Evolutionary conservation across 495 filamentous ascomycete species (phyloP), one percentile per base, ranked within the genome.

Genomic region (Pseudevernia furfuracea): DNA sequence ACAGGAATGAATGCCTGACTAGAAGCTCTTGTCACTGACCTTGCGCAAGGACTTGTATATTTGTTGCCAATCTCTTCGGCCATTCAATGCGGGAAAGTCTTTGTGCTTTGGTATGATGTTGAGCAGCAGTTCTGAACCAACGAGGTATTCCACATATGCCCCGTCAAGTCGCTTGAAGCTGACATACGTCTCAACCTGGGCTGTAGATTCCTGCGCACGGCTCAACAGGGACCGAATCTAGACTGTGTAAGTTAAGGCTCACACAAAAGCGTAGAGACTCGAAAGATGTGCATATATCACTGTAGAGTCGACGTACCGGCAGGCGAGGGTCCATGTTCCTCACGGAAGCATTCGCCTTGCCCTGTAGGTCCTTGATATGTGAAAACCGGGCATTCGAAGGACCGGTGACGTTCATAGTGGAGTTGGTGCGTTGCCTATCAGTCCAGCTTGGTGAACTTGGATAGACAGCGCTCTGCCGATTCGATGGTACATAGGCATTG

Each of bases 101-200:
- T 82, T 84, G 66, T 91, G 86, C 41, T 78, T 78, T 12, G 91
- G 91, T 41, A 96, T 86, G 41, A 87, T 77, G 46, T 92, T 82
- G 30, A 89, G 79, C 41, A 88, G 80, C 64, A 97, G 86, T 56
- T 89, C 86, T 53, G 81, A 89, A 32, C 92, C 87, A 48, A 86
- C 83, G 59, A 97, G 80, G 74, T 89, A 97, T 56, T 96, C 89
- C 34, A 86, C 78, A 67, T 87, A 90, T 58, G 86, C 86, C 39
- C 72, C 75, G 66, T 90, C 86, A n/a, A 79, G 76, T 62, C 79
- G 70, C 23, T 81, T 75, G 52, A 86, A 84, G 41, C 83, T 78
- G 55, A 80, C 71, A 48, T 73, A 72, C 17, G 79, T 80, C 32
- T 77, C 78, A 17, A 85, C 83, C 70, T 82, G 78, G 49, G 75